Base-by-base conservation (phyloP, 2,329 filamentous ascomycete species). In the Penicillium sp. region DNA sequence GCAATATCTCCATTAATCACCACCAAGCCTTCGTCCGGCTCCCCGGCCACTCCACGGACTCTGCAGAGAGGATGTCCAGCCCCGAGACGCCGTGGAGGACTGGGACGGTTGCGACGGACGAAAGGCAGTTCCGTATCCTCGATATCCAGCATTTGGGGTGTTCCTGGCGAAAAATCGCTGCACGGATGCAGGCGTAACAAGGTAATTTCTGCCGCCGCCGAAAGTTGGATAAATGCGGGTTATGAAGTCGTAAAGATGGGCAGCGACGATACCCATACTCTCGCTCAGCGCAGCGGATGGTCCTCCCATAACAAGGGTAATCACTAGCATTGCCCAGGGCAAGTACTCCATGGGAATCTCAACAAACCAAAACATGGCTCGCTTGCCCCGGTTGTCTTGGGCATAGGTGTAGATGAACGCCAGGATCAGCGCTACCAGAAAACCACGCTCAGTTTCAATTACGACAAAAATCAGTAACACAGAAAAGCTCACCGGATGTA, bases 211-310 rank as follows among this genome's bases (percentile, higher is more conserved):
- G 0, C 93, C 93, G 40, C 87, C 86, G 20, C 89, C 91, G 60
- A 93, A 93, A 39, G 86, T 81, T 4, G 93, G 93, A 75, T 89
- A 97, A 28, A 96, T 76, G 33, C 87, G 79, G 2, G 86, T 88
- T 34, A 96, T 66, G 60, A 97, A 98, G 62, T 97, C 87, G 67
- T 88, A 94, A 14, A 93, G 59, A 63, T 98, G 93, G 4, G 90
- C 90, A 9, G 90, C 87, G 29, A 94, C 50, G 8, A 98, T 74
- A n/a, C 93, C 93, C 21, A 80, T 86, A 4, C 80, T 65, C 58
- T 94, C 82, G 3, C 82, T 57, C 40, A 86, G 60, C 8, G 86
- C 76, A 13, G 68, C 68, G 3, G 64, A 52, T 23, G 75, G 74
- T 8, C 83, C 83, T 4, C 69, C 74, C 60, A 86, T 79, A 37